Base-by-base conservation (phyloP, 805 yeast species). In the Nakazawaea ernobii region DNA sequence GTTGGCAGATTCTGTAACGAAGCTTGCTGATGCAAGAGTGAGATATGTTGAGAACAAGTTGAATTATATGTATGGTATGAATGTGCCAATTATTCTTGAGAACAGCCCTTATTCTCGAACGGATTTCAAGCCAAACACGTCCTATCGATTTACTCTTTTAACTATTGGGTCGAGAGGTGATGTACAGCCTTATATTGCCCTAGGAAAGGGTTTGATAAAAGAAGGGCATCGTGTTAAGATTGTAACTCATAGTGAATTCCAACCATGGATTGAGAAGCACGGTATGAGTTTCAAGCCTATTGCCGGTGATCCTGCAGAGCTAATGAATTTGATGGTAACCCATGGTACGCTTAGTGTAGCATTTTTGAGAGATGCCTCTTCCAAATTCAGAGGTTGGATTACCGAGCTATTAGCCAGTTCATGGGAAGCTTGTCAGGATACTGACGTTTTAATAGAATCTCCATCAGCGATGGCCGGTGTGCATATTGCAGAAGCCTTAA, bases 81-180 rank as follows among this genome's bases (percentile, higher is more conserved):
- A 81, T 52, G 72, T 84, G 17, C 94, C 94, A 0, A 70, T 86
- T 10, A 74, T 86, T 24, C 63, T 85, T 42, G 90, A 83, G 55
- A 85, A 81, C 42, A 77, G 79, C 42, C 86, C 87, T 0, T 68
- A 71, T 50, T 62, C 70, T 49, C 69, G 73, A 41, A 76, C 79
- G 0, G 74, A 66, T 40, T 66, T 79, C 30, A 71, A 68, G 48
- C 86, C 95, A 0, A 59, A 71, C 1, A 71, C 77, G 43, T 64
- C 79, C 2, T 75, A 74, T 55, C 75, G 73, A 28, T 76, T 91
- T 57, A 82, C 86, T 0, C 67, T 89, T 42, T 65, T 92, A 49
- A 92, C 97, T 0, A 92, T 92, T 56, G 98, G 98, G 0, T 89
- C 97, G 0, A 74, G 98, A 49, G 98, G 98, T 32, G 98, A 92